Percentiles rank a stretch among this genome's conserved stretches.
phyloP scores from a whole-genome alignment of 441 rosid genomes.

The Metrosideros polymorpha region DNA sequence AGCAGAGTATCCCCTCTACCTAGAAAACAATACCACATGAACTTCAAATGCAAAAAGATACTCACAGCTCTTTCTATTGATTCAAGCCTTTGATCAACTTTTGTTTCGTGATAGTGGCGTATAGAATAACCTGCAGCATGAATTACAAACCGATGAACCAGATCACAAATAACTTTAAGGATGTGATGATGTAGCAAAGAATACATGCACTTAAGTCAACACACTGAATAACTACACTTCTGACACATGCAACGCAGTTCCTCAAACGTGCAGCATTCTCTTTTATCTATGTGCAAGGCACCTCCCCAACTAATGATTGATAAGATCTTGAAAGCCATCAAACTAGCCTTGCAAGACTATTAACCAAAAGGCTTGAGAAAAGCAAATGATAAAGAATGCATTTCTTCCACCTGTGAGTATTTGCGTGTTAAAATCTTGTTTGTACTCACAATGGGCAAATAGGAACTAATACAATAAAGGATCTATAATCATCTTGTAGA shows the following conservation, averaged over 20 bases:
- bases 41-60: neutral
- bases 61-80: constrained; percentile 86
- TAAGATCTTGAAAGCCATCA: neutral
- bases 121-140: constrained; percentile 61
- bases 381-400: neutral
- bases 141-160: neutral
- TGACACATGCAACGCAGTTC: neutral
- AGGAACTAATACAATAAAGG: neutral
- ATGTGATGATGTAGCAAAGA: neutral
- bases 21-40: neutral
- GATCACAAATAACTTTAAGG: neutral
- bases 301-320: neutral
- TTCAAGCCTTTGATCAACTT: constrained; percentile 78
- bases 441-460: neutral
- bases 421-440: neutral
- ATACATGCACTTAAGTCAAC: neutral
- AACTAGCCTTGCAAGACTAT: neutral
- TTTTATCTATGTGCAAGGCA: neutral
- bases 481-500: neutral
- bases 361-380: neutral
- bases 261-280: neutral
- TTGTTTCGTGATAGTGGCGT: constrained; percentile 57
- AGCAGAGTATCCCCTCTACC: neutral
- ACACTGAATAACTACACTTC: neutral
- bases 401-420: neutral